Percentiles rank a stretch among this genome's conserved stretches.
Conservation (phyloP, 495 filamentous ascomycete genomes). For the Pyronema domesticum region DNA sequence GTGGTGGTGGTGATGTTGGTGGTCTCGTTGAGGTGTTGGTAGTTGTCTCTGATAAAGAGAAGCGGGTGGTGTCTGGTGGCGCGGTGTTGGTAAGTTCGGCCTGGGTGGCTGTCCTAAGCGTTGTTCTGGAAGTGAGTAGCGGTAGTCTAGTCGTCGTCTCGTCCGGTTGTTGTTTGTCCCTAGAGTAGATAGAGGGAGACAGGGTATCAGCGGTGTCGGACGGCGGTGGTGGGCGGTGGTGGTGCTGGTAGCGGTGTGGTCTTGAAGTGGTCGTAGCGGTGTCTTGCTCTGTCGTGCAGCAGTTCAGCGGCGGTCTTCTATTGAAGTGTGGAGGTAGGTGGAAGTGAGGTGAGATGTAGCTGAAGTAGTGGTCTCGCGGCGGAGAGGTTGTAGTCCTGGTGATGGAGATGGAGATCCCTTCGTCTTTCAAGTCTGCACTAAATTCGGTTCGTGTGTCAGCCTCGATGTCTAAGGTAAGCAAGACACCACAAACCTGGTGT, state of each 20-base stretch:
- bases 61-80: background rate
- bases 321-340: conserved; percentile 9
- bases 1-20: conserved; percentile 1
- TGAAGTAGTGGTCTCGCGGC: conserved; percentile 14
- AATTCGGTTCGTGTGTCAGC: no score
- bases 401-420: no score
- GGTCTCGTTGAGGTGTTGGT: background rate
- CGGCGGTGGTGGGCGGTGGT: no score
- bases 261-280: background rate
- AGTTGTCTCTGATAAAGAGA: conserved; percentile 2
- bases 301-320: background rate
- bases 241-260: no score
- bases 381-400: no score
- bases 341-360: conserved; percentile 6
- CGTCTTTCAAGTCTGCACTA: no score
- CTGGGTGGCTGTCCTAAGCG: background rate
- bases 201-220: no score
- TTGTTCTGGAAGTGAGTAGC: background rate
- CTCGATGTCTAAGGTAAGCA: no score
- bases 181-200: background rate
- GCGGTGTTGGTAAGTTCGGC: background rate
- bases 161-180: background rate
- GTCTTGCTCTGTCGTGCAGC: background rate
- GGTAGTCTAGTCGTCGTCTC: background rate
- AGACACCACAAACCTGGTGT: no score